These are phyloP conservation scores for Komagataea norvegica DNA, from an alignment of 1,139 yeast genomes.

Conservation along the genomic window DNA sequence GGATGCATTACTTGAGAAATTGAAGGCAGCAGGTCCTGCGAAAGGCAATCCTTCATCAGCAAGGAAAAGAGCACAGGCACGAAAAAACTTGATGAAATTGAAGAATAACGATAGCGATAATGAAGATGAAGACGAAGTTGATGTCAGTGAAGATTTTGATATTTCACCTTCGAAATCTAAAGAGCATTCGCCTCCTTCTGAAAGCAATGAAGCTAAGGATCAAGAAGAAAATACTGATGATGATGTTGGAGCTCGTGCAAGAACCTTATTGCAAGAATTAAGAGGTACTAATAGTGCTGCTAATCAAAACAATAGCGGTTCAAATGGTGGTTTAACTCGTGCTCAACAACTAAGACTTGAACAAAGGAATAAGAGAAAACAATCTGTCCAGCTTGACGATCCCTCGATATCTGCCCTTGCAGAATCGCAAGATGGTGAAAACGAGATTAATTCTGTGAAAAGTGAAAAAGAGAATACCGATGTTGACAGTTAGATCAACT, in stretches of 20 bases:
- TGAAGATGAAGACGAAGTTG: constrained; percentile 18
- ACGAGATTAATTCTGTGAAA: neutral
- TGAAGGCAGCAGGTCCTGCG: constrained; percentile 69
- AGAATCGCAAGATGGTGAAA: neutral
- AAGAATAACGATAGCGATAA: constrained; percentile 27
- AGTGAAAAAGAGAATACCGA: neutral
- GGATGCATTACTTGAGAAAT: constrained; percentile 68
- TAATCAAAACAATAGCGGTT: constrained; percentile 7
- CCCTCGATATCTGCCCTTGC: constrained; percentile 1
- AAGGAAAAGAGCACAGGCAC: constrained; percentile 73
- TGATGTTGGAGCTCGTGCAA: constrained; percentile 56
- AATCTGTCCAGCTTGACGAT: constrained; percentile 10
- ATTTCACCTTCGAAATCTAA: constrained; percentile 10
- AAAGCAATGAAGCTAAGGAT: neutral
- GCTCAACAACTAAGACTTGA: constrained; percentile 28
- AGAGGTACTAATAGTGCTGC: constrained; percentile 34
- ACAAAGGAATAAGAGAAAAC: constrained; percentile 25
- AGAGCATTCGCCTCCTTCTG: constrained; percentile 3
- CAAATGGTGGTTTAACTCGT: constrained; percentile 19
- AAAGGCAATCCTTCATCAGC: constrained; percentile 78
- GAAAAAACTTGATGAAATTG: constrained; percentile 50
- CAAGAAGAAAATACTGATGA: constrained; percentile 25
- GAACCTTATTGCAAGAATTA: constrained; percentile 53
- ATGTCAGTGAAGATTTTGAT: constrained; percentile 9
- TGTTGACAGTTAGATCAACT: neutral